phyloP scores from a whole-genome alignment of 2,329 filamentous ascomycete species.

The Pseudogymnoascus sp. region DNA sequence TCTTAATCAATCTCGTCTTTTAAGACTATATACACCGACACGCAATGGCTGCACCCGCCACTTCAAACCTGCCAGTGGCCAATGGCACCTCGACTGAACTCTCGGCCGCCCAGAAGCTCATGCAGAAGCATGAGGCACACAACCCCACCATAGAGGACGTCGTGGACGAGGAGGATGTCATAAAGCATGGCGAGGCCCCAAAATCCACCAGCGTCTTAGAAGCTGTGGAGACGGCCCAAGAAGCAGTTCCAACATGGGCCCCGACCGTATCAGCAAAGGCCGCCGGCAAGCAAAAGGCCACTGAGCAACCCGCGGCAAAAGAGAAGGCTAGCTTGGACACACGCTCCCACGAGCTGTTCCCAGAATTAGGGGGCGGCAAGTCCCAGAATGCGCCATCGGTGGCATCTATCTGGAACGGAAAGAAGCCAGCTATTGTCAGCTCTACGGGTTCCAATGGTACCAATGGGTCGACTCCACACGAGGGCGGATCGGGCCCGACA shows the following conservation, averaged over 20 bases:
- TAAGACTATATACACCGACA: not conserved
- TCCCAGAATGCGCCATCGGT: slow-evolving; percentile 52
- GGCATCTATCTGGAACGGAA: slow-evolving; percentile 70
- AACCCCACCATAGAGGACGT: slow-evolving; percentile 72
- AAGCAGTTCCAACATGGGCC: slow-evolving; percentile 40
- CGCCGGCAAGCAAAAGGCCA: slow-evolving; percentile 60
- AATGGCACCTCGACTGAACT: slow-evolving; percentile 20
- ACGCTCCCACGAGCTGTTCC: slow-evolving; percentile 85
- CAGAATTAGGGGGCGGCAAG: slow-evolving; percentile 70
- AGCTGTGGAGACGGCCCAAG: slow-evolving; percentile 28
- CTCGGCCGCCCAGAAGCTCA: slow-evolving; percentile 46
- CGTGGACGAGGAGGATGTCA: slow-evolving; percentile 73
- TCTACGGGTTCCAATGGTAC: slow-evolving; percentile 42
- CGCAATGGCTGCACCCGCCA: slow-evolving; percentile 23
- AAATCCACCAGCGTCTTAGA: slow-evolving; percentile 32
- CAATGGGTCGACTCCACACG: slow-evolving; percentile 47
- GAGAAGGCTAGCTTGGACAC: slow-evolving; percentile 57
- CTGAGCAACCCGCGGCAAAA: slow-evolving; percentile 34
- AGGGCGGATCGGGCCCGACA: slow-evolving; percentile 48
- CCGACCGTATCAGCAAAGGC: slow-evolving; percentile 53
- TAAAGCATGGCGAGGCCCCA: slow-evolving; percentile 48
- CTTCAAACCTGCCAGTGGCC: slow-evolving; percentile 12
- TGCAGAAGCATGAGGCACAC: slow-evolving; percentile 51
- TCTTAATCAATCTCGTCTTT: not conserved
- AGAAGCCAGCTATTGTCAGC: slow-evolving; percentile 48